Evolutionary conservation across 306 rosid genomes (phyloP).

Genomic region (Vicia faba): DNA sequence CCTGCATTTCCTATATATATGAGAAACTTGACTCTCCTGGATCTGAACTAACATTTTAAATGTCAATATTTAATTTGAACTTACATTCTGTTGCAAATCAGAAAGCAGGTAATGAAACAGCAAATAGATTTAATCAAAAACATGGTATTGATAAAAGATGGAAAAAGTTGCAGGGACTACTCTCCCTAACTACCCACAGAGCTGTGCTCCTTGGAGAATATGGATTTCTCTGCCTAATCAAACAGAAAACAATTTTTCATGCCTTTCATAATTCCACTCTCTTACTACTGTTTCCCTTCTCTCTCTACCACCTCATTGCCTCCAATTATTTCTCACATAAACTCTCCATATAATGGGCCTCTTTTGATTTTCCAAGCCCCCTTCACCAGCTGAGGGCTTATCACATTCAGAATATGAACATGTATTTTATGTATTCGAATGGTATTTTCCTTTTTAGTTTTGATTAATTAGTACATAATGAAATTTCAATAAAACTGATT

Average conservation of each 20-base stretch:
- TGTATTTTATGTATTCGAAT: too few relatives aligned
- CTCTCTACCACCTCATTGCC: not conserved
- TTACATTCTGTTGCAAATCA: not conserved
- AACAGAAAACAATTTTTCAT: not conserved
- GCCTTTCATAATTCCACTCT: not conserved
- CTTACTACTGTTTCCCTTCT: not conserved
- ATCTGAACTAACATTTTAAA: not conserved
- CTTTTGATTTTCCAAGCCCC: not conserved
- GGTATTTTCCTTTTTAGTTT: too few relatives aligned
- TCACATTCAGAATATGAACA: not conserved
- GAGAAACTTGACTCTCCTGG: not conserved
- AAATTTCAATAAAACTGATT: too few relatives aligned
- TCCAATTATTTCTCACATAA: not conserved
- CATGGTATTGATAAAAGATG: not conserved
- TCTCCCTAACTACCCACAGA: slow-evolving; percentile 4
- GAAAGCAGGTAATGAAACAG: not conserved
- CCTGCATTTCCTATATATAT: not conserved
- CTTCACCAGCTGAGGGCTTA: not conserved
- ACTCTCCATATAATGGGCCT: not conserved
- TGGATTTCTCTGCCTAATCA: not conserved
- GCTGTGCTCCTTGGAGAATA: not conserved
- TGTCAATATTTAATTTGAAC: not conserved
- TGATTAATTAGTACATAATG: too few relatives aligned
- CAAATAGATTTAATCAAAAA: not conserved
- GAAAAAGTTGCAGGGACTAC: not conserved